phyloP scores from a whole-genome alignment of 2,329 filamentous ascomycete species.

The Zarea fungicola region DNA sequence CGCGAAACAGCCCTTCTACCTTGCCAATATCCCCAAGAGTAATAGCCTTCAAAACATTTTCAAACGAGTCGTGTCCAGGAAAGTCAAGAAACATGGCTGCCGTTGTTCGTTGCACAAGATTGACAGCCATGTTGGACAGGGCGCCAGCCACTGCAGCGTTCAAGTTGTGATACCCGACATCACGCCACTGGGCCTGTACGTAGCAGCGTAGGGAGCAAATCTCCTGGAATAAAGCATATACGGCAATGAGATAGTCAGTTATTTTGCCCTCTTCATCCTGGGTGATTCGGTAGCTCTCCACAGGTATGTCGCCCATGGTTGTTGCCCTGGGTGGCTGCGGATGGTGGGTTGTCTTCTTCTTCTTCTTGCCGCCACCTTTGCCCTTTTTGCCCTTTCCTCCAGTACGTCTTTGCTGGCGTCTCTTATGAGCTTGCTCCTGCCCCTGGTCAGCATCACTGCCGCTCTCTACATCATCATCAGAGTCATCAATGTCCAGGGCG shows the following conservation, averaged over 20 bases:
- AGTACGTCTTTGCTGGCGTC: not conserved
- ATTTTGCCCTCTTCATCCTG: constrained; percentile 30
- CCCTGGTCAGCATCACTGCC: not conserved
- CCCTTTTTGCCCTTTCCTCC: constrained; percentile 1
- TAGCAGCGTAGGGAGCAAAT: constrained; percentile 34
- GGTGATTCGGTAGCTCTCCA: constrained; percentile 41
- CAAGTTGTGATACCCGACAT: constrained; percentile 39
- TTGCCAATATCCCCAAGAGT: constrained; percentile 32
- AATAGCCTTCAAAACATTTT: constrained; percentile 36
- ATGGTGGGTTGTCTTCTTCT: constrained; percentile 15
- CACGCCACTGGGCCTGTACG: constrained; percentile 35
- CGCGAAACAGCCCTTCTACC: constrained; percentile 21
- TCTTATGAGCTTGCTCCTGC: not conserved
- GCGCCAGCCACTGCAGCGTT: constrained; percentile 42
- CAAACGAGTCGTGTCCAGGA: constrained; percentile 38
- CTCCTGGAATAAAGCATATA: constrained; percentile 32
- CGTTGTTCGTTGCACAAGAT: constrained; percentile 34
- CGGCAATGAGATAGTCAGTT: constrained; percentile 40
- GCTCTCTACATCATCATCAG: constrained; percentile 11
- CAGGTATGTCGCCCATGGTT: constrained; percentile 31
- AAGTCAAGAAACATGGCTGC: constrained; percentile 40
- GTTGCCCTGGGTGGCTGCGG: constrained; percentile 16
- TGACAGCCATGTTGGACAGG: constrained; percentile 36
- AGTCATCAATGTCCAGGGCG: constrained; percentile 7
- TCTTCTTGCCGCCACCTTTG: constrained; percentile 17